These are phyloP conservation scores for Komagataella populi DNA, from an alignment of 805 yeast species.

Conservation along the genomic window DNA sequence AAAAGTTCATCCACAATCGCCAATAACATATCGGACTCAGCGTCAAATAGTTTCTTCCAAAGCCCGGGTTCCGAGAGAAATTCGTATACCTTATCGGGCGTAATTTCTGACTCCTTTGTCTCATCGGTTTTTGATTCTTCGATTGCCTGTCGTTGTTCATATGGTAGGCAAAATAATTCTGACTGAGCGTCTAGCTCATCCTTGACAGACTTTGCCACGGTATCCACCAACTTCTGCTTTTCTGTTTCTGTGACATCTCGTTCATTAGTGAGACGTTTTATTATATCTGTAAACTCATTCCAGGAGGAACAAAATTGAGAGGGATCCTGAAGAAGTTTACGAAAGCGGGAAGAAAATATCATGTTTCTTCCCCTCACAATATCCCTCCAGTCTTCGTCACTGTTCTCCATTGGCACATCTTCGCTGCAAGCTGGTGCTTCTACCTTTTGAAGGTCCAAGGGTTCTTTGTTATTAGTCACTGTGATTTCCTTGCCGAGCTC, in stretches of 20 bases:
- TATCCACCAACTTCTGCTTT: constrained; percentile 28
- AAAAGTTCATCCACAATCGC: constrained; percentile 55
- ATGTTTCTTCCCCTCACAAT: constrained; percentile 47
- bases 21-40: constrained; percentile 39
- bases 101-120: constrained; percentile 13
- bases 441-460: too few relatives aligned
- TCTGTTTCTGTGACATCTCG: constrained; percentile 14
- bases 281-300: constrained; percentile 11
- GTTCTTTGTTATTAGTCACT: not conserved
- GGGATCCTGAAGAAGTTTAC: constrained; percentile 10
- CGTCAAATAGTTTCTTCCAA: constrained; percentile 37
- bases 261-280: constrained; percentile 11
- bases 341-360: constrained; percentile 16
- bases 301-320: constrained; percentile 7
- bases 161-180: constrained; percentile 8
- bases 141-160: constrained; percentile 11
- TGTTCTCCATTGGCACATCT: constrained; percentile 4
- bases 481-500: constrained; percentile 1
- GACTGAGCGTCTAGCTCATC: constrained; percentile 23
- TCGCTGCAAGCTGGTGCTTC: not conserved
- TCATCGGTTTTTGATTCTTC: constrained; percentile 7
- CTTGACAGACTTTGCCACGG: constrained; percentile 40
- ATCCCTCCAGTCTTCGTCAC: constrained; percentile 51
- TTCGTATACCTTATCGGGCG: constrained; percentile 38
- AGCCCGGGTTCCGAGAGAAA: constrained; percentile 26